Evolutionary conservation across 2,329 filamentous ascomycete genomes (phyloP), one percentile per base, ranked within the genome.

Genomic region (Claviceps purpurea): DNA sequence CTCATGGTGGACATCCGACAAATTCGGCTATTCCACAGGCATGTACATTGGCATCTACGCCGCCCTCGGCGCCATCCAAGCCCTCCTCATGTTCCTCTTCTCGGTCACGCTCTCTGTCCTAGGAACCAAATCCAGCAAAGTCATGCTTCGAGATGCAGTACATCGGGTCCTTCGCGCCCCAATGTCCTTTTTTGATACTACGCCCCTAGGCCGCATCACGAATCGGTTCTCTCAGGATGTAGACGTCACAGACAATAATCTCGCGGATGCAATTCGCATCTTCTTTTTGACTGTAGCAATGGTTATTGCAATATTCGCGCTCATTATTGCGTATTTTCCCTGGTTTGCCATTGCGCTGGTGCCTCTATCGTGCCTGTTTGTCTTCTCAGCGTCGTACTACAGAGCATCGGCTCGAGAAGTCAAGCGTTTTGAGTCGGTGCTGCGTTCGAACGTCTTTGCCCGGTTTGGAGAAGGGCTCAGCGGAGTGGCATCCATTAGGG

Each of bases 111-210:
- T 97, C 24, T 88, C 89, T 0, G 76, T 89, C 0, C 79, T 85
- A 51, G 88, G 90, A 46, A 96, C 93, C 1, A 81, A 78, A 20
- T 80, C 90, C 5, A 93, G 87, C 63, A 91, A 86, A 65, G 75
- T 76, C 41, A 89, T 97, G 79, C 77, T 97, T 49, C 80, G 85
- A 34, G 75, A 81, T 39, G 91, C 93, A 6, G 87, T 97, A 60
- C 81, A 76, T 8, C 78, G 87, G 16, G 88, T 93, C 1, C 70
- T 84, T n/a, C 74, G 81, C 26, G 81, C 81, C 2, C 81, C 81
- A n/a, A 83, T 84, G 89, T 85, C 87, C 4, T 97, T 97, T 71
- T 97, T 97, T 70, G 93, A 98, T 61, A 97, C 93, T 0, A 97
- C 93, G 0, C 93, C 93, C 0, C 77, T 97, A 1, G 93, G 93